Evolutionary conservation across 2,329 filamentous ascomycete genomes (phyloP), one percentile per base, ranked within the genome.

Genomic region (Hymenoscyphus salicellus): DNA sequence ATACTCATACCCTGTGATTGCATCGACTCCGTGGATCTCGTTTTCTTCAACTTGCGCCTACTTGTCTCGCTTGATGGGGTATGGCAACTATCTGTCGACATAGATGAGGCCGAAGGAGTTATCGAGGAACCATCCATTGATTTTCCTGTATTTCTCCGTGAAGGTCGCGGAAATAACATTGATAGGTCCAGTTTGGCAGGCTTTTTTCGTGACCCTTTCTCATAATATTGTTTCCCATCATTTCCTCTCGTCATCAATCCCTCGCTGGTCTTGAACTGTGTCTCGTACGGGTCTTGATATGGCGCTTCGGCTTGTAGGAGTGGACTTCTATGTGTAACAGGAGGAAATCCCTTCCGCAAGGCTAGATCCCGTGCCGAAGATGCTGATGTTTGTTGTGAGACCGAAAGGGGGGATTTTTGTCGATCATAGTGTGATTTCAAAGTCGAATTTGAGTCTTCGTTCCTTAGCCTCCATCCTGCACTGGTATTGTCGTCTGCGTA

Each of bases 401-500:
- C 74, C 8, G 74, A 69, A 16, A 78, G 72, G 20, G 77, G 75
- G 4, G 76, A 77, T 61, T 77, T 79, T 59, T 79, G 76, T 23
- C 78, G 75, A 67, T 79, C 80, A 66, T 81, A 82, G 65, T 79
- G 78, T 55, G 81, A 82, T 66, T 76, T 78, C 11, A 82, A 70
- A 3, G 80, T 79, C 1, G 80, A 79, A 10, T 78, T 77, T 10
- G 81, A 82, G 32, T 77, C 76, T 58, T 78, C 74, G 49, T 71
- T 67, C 59, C 72, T 72, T 56, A 79, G 55, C 10, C 68, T 64
- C 14, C 64, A 59, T 71, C 75, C 76, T 28, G 76, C 62, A 66
- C 76, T 78, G 28, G 77, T 77, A 17, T 33, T 61, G 3, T 20
- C 43, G n/a, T 77, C 78, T n/a, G 63, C 64, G 65, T 70, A 79